A percentile compares a stretch with the other conserved stretches of the same genome.
These are phyloP conservation scores for Sarocladium strictum DNA, from an alignment of 2,329 filamentous ascomycete genomes.

Conservation along the genomic window DNA sequence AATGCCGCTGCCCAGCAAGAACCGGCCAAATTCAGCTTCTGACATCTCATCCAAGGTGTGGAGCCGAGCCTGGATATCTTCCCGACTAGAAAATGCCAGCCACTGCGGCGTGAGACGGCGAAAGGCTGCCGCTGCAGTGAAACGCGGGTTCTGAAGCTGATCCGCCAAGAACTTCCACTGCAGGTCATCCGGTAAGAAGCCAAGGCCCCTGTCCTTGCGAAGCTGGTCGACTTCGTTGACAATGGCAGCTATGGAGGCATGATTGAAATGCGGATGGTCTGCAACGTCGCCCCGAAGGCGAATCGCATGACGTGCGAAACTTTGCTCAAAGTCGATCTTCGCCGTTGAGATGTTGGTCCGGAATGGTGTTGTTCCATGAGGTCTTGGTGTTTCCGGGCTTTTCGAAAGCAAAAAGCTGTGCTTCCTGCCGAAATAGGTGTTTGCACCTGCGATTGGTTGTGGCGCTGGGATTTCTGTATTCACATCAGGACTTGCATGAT, in stretches of 20 bases:
- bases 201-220: constrained; percentile 19
- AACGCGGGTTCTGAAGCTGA: constrained; percentile 21
- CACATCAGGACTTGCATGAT: background rate
- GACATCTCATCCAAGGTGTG: constrained; percentile 19
- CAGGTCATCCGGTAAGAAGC: constrained; percentile 25
- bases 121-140: constrained; percentile 24
- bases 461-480: constrained; percentile 15
- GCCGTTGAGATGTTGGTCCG: constrained; percentile 7
- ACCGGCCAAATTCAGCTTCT: constrained; percentile 18
- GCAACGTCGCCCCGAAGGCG: background rate
- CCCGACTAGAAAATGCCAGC: constrained; percentile 21
- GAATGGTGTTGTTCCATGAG: background rate
- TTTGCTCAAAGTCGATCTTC: constrained; percentile 21
- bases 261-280: background rate
- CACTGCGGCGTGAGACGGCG: constrained; percentile 20
- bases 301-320: background rate
- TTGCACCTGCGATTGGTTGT: constrained; percentile 27
- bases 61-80: constrained; percentile 21
- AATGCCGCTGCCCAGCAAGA: background rate
- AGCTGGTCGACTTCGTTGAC: constrained; percentile 20
- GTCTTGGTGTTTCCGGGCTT: background rate
- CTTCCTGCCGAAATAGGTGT: constrained; percentile 29
- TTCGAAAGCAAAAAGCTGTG: constrained; percentile 9
- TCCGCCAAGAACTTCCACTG: constrained; percentile 28
- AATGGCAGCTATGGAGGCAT: constrained; percentile 10